These are phyloP conservation scores for Mortierella sp. DNA, from an alignment of 371 early-diverging fungal species.

Conservation along the genomic window DNA sequence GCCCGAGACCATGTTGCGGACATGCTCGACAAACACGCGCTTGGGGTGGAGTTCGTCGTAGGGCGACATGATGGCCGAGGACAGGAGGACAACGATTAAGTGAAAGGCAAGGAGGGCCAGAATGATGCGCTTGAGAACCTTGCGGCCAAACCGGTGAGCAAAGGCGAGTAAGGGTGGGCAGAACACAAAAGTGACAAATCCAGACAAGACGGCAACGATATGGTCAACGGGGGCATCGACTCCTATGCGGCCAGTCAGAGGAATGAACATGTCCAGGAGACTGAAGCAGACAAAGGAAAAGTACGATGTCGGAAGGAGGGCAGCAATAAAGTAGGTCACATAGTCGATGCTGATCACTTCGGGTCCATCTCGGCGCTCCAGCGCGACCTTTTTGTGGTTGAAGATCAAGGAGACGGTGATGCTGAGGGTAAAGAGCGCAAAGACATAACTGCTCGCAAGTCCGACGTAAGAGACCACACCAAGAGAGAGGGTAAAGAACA, in stretches of 20 bases:
- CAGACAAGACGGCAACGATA: slow-evolving; percentile 71
- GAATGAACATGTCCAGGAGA: slow-evolving; percentile 76
- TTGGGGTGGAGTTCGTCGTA: slow-evolving; percentile 77
- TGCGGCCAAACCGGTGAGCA: slow-evolving; percentile 66
- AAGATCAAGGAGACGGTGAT: slow-evolving; percentile 25
- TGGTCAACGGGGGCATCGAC: slow-evolving; percentile 74
- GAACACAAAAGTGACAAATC: slow-evolving; percentile 65
- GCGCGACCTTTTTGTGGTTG: slow-evolving; percentile 22
- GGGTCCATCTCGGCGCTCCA: background rate
- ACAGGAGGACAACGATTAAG: slow-evolving; percentile 57
- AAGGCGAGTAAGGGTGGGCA: slow-evolving; percentile 66
- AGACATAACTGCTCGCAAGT: slow-evolving; percentile 37
- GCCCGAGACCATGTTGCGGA: slow-evolving; percentile 72
- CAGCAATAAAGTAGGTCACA: slow-evolving; percentile 60
- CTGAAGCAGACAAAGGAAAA: slow-evolving; percentile 63
- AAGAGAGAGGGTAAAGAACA: slow-evolving; percentile 22
- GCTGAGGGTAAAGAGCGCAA: slow-evolving; percentile 31
- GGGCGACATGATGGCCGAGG: slow-evolving; percentile 61
- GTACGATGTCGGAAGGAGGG: slow-evolving; percentile 59
- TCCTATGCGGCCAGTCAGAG: slow-evolving; percentile 80
- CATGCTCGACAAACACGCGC: slow-evolving; percentile 70
- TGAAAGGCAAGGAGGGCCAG: slow-evolving; percentile 48
- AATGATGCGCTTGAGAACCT: slow-evolving; percentile 53
- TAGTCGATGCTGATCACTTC: slow-evolving; percentile 31
- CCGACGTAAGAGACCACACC: slow-evolving; percentile 17